Evolutionary conservation across 2,329 filamentous ascomycete genomes (phyloP), one percentile per base, ranked within the genome.

Genomic region (Thermomyces lanuginosus): DNA sequence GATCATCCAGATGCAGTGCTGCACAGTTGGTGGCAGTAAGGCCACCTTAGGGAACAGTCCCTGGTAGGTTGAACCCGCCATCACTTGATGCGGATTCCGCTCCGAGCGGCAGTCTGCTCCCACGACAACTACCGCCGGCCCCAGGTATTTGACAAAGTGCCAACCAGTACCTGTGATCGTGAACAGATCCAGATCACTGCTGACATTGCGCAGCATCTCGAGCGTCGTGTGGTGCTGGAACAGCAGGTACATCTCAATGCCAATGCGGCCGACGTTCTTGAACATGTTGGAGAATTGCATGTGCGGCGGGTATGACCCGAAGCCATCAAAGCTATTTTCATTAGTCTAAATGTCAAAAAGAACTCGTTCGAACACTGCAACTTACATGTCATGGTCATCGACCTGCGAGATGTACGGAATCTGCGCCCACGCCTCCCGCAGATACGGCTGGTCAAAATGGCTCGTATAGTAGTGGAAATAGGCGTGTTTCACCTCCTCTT

Each of bases 381-480:
- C 82, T 73, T 63, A 92, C 82, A 98, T 93, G 41, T 98, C 89
- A 51, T 95, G 89, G 44, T 95, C 89, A 45, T 98, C 84, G 28
- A 98, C 73, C 47, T 91, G 82, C 42, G 91, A 65, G 28, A 98
- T 63, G 46, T 93, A 84, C 21, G 89, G 89, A 35, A 98, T 93
- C 57, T 98, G 89, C 12, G 89, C 89, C 60, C 92, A 98, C 0
- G 86, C 84, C 53, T 98, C 89, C 33, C 89, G 66, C 38, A 98
- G 54, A 51, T 91, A 86, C 5, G 86, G 84, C 53, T 98, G 89
- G 47, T 98, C 89, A 48, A 98, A 95, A 51, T 95, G 86, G 40
- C 83, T 92, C 1, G 84, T 92, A 49, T 98, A 98, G 53, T 92
- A 98, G 52, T 98, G 89, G 54, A 98, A 98, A 58, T 92, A 98